Evolutionary conservation across 2,329 filamentous ascomycete genomes (phyloP), one percentile per base, ranked within the genome.

Genomic region (Paraconiothyrium brasiliense): DNA sequence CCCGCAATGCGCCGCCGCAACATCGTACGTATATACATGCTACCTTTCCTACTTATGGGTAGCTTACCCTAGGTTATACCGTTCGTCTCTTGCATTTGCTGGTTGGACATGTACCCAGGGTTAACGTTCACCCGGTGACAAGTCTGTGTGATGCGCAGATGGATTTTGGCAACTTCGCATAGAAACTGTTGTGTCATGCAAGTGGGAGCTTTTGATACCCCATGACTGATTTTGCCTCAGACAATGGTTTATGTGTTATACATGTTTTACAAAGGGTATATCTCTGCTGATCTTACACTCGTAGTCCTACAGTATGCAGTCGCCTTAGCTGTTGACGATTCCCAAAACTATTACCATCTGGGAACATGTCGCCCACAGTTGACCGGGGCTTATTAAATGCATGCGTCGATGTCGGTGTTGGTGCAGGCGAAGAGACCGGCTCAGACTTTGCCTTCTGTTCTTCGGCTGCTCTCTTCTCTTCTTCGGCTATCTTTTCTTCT

Each of bases 291-390:
- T 24, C 11, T 46, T 56, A 63, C 30, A 30, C 48, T 39, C 61
- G 57, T 50, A 75, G 54, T 11, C 73, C 70, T 41, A 73, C 60
- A n/a, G 65, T 74, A 54, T 77, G 74, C 43, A 76, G 43, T 16
- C 70, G 63, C 22, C 74, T 68, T 55, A 70, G 62, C 44, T 76
- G 72, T 43, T 61, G 61, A 30, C 55, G 56, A 3, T 54, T 49
- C 10, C 61, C 60, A 2, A 63, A 46, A 30, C 37, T 49, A 9
- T 65, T 66, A 46, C 63, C 60, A 13, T 69, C 68, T 0, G 75
- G 74, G 20, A 76, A 77, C 4, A 67, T 50, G 44, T 76, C 74
- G 11, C 75, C 70, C 13, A 58, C 58, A 2, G 70, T 66, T 16
- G 73, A 57, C 39, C 63, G 65, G 5, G 67, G 68, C 34, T 59